Evolutionary conservation across 169 alveolate genomes (phyloP).

Genomic region (Amoebophrya sp.): DNA sequence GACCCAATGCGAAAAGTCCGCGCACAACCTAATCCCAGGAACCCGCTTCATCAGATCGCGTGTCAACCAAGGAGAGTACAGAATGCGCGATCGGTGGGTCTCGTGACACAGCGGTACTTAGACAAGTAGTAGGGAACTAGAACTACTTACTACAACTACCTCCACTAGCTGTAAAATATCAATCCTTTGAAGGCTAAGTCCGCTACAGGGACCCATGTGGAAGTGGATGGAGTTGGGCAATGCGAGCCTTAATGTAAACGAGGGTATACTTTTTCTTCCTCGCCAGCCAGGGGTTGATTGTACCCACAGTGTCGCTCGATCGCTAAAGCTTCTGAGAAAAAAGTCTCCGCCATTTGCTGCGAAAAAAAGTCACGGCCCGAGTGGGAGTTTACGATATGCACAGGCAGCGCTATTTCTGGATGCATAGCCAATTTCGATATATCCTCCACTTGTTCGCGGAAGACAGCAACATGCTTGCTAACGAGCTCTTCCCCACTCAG

Average conservation of each 20-base stretch:
- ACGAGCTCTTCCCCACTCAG: background rate
- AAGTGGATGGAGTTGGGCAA: too few species aligned
- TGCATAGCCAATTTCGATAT: too few species aligned
- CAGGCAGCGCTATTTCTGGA: background rate
- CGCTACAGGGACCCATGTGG: too few species aligned
- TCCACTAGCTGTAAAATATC: too few species aligned
- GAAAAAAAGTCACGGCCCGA: background rate
- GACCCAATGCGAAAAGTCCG: constrained; percentile 10
- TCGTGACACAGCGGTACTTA: background rate
- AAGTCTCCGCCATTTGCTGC: background rate
- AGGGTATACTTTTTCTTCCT: too few species aligned
- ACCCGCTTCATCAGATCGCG: background rate
- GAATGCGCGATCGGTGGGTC: background rate
- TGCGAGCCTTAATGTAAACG: too few species aligned
- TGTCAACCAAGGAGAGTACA: background rate
- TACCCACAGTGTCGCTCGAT: background rate
- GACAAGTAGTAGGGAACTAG: too few species aligned
- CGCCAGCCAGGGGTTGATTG: too few species aligned
- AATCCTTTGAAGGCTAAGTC: too few species aligned
- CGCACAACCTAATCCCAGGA: background rate
- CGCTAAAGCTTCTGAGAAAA: background rate
- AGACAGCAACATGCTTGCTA: background rate
- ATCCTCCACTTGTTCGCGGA: background rate
- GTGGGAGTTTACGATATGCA: background rate
- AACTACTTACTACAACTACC: too few species aligned